phyloP scores from a whole-genome alignment of 202 grass and related monocot genomes.

The Saccharum hybrid region DNA sequence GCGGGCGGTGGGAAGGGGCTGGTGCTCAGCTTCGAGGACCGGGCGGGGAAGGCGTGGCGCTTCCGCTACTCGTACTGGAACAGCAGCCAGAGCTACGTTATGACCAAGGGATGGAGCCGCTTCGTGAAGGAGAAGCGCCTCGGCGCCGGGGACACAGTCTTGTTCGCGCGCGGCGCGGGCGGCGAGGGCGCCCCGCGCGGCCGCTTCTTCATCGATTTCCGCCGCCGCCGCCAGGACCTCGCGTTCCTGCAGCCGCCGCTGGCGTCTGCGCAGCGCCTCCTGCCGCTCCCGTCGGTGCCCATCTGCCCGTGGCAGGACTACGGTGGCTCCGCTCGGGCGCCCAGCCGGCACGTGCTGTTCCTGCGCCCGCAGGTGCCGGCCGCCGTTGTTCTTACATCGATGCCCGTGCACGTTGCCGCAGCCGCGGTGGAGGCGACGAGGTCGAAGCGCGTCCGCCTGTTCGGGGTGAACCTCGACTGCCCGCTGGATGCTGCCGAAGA shows the following conservation, averaged over 20 bases:
- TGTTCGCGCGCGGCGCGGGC: slow-evolving; percentile 69
- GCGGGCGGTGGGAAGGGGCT: slow-evolving; percentile 66
- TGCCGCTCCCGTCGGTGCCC: slow-evolving; percentile 54
- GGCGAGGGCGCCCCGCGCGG: slow-evolving; percentile 42
- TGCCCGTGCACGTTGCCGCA: slow-evolving; percentile 46
- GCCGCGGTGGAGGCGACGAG: slow-evolving; percentile 38
- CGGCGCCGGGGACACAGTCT: slow-evolving; percentile 84
- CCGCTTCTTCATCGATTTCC: slow-evolving; percentile 90
- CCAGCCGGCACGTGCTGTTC: slow-evolving; percentile 48
- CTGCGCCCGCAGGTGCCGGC: slow-evolving; percentile 53
- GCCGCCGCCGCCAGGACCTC: slow-evolving; percentile 62
- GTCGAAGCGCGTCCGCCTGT: slow-evolving; percentile 78
- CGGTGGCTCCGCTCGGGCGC: neutral
- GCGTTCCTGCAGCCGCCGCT: slow-evolving; percentile 41
- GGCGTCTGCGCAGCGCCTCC: slow-evolving; percentile 16
- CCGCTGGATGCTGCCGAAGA: slow-evolving; percentile 40
- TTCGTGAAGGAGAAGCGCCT: slow-evolving; percentile 99
- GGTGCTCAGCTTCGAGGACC: slow-evolving; percentile 90
- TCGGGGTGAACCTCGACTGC: slow-evolving; percentile 88
- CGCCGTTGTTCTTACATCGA: slow-evolving; percentile 68
- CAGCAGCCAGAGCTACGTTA: slow-evolving; percentile 99
- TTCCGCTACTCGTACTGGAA: slow-evolving; percentile 99
- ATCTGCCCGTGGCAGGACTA: slow-evolving; percentile 58
- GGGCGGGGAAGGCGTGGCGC: slow-evolving; percentile 75
- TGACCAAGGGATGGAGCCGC: slow-evolving; percentile 99